Evolutionary conservation across 2,329 filamentous ascomycete genomes (phyloP).

Genomic region (Diaporthe longicolla): DNA sequence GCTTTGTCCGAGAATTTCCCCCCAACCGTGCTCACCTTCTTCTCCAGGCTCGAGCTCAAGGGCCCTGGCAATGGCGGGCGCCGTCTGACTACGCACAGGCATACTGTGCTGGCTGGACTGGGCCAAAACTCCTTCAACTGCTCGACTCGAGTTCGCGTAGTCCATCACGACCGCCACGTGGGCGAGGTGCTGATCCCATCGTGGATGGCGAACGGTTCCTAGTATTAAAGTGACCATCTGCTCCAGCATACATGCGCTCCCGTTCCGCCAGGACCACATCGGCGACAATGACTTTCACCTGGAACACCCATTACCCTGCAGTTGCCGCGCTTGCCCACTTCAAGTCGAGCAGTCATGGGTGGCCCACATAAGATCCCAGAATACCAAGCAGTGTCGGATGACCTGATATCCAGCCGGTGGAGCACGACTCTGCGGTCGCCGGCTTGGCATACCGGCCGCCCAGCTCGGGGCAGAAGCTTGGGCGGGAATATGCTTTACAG

Average conservation of each 20-base stretch:
- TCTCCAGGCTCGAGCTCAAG: slow-evolving; percentile 16
- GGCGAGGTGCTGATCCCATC: not conserved
- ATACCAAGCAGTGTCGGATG: slow-evolving; percentile 16
- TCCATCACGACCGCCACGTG: slow-evolving; percentile 11
- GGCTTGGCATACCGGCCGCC: slow-evolving; percentile 24
- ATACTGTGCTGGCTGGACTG: slow-evolving; percentile 12
- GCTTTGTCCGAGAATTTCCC: slow-evolving; percentile 28
- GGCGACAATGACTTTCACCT: not conserved
- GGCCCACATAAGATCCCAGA: slow-evolving; percentile 22
- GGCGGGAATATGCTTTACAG: not conserved
- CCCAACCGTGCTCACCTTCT: slow-evolving; percentile 34
- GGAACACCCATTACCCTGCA: not conserved
- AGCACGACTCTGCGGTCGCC: slow-evolving; percentile 32
- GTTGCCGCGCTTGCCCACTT: slow-evolving; percentile 28
- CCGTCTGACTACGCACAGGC: not conserved
- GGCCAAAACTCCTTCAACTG: not conserved
- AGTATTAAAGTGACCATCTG: not conserved
- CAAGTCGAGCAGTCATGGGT: not conserved
- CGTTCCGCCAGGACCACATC: not conserved
- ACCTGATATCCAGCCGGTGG: slow-evolving; percentile 31
- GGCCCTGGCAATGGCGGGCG: slow-evolving; percentile 25
- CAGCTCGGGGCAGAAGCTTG: not conserved
- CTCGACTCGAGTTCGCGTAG: not conserved
- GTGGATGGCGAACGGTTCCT: slow-evolving; percentile 2
- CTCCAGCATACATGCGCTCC: not conserved